Conservation (phyloP, 805 yeast genomes). For the Spathaspora boniae region DNA sequence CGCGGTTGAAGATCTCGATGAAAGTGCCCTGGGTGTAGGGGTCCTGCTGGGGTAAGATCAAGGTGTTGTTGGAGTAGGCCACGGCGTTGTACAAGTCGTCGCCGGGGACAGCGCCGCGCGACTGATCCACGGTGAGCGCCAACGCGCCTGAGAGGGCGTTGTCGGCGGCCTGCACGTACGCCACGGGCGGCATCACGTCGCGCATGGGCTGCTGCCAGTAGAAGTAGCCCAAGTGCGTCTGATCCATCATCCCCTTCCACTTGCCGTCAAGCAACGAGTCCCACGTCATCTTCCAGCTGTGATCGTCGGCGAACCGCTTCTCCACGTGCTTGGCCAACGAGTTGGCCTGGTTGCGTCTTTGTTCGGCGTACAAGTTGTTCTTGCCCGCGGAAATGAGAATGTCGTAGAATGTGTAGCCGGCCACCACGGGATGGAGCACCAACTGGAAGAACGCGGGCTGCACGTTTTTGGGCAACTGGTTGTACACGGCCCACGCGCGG, state of each 20-base stretch:
- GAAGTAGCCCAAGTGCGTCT: conserved; percentile 15
- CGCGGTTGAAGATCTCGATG: conserved; percentile 15
- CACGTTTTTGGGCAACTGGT: conserved; percentile 11
- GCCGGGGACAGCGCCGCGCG: conserved; percentile 15
- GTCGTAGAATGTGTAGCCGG: conserved; percentile 17
- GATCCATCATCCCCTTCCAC: conserved; percentile 18
- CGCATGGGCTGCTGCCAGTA: conserved; percentile 19
- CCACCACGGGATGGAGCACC: conserved; percentile 14
- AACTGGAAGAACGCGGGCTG: conserved; percentile 16
- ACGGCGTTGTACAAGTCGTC: conserved; percentile 13
- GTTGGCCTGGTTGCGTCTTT: conserved; percentile 14
- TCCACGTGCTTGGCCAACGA: conserved; percentile 13
- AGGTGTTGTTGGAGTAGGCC: conserved; percentile 14
- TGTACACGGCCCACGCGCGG: conserved; percentile 15
- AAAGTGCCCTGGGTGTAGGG: conserved; percentile 13
- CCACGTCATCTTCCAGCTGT: conserved; percentile 13
- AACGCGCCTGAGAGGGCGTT: conserved; percentile 12
- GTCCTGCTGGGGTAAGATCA: conserved; percentile 13
- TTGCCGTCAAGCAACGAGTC: conserved; percentile 13
- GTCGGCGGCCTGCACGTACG: conserved; percentile 8
- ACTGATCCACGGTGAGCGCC: conserved; percentile 13
- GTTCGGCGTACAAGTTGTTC: conserved; percentile 13
- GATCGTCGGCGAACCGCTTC: conserved; percentile 13
- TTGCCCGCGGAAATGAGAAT: conserved; percentile 15
- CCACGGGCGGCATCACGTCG: conserved; percentile 13